phyloP scores from a whole-genome alignment of 495 filamentous ascomycete species.

The Penicillium goetzii region DNA sequence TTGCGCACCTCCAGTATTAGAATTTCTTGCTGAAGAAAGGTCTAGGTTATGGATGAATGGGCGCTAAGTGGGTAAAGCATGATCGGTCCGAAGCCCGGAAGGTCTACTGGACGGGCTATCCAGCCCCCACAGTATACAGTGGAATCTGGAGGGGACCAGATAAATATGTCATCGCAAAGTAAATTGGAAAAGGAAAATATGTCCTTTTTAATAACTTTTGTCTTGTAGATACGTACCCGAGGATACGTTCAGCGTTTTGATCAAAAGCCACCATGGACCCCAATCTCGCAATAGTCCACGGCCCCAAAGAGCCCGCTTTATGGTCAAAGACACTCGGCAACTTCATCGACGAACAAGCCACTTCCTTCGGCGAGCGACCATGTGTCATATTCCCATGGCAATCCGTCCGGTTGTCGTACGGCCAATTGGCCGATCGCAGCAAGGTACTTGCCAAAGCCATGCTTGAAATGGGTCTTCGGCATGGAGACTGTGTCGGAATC shows the following conservation, averaged over 20 bases:
- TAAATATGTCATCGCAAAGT: neutral
- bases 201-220: neutral
- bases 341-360: constrained; percentile 29
- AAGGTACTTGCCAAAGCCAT: constrained; percentile 25
- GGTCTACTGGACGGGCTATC: neutral
- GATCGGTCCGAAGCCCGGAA: constrained; percentile 15
- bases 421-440: constrained; percentile 25
- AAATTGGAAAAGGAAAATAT: neutral
- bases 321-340: constrained; percentile 23
- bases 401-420: constrained; percentile 23
- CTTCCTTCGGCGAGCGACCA: constrained; percentile 7
- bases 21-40: neutral
- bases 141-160: neutral
- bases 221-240: neutral
- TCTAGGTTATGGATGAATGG: neutral
- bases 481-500: constrained; percentile 32
- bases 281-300: constrained; percentile 23
- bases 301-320: constrained; percentile 20
- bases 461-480: constrained; percentile 24
- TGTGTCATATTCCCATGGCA: constrained; percentile 33
- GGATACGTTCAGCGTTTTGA: neutral
- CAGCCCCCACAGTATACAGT: neutral
- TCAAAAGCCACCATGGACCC: neutral
- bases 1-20: neutral
- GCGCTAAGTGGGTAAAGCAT: neutral